Evolutionary conservation across 2,329 filamentous ascomycete genomes (phyloP), one percentile per base, ranked within the genome.

Genomic region (Exophiala calicioides): DNA sequence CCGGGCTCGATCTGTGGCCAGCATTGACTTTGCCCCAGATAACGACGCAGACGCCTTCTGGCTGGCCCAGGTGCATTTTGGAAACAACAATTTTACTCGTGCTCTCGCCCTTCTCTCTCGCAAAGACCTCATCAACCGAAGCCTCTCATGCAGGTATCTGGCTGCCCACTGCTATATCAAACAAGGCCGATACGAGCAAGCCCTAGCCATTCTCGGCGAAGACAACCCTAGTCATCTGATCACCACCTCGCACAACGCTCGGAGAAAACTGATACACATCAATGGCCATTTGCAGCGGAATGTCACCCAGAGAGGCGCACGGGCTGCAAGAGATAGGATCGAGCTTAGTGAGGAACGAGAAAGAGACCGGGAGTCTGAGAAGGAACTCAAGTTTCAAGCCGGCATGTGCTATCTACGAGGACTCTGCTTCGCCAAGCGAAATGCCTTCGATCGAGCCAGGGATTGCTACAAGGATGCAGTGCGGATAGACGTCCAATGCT

Each of bases 391-490:
- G 50, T 95, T 93, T 60, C 91, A 98, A 70, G 93, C 93, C 0
- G 89, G 86, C 62, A 98, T 98, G 90, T 98, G 93, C 71, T 95
- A 95, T 65, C 73, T 98, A 41, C 79, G 93, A 18, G 93, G 93
- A 4, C 79, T 95, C 38, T 97, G 94, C 74, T 96, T 90, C 65
- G 90, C 93, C 5, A 95, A 95, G 69, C 88, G 95, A 66, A 98
- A 97, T 67, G 88, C 91, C 19, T 97, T 97, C 61, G 93, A 98
- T 65, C 84, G 90, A 24, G 93, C 93, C 41, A 96, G 96, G 67
- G 90, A 97, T 61, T 97, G 93, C 71, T 98, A 97, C 77, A 97
- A 96, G 72, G 89, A 95, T 61, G 93, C 93, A 2, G 90, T 97
- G 34, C 83, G 88, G 52, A 96, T 98, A 62, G 93, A 98, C 64